Conservation (phyloP, 2,329 filamentous ascomycete species). For the Ophiostoma fasciatum region DNA sequence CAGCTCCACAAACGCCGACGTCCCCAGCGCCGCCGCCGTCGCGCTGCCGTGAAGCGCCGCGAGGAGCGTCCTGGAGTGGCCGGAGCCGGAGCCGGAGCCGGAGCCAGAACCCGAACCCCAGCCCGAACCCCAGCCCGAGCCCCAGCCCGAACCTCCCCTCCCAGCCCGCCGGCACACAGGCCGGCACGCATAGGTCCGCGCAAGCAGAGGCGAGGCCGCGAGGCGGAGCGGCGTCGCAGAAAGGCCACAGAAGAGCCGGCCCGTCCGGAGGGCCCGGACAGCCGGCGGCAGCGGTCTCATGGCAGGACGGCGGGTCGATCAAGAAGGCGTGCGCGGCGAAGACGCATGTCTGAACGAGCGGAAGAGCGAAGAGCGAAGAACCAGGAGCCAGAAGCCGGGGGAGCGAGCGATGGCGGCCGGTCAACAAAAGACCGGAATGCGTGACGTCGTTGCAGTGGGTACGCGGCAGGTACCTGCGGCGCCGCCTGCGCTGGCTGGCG, state of each 20-base stretch:
- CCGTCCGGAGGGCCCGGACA: background rate
- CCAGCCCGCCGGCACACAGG: no score
- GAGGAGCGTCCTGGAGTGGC: slow-evolving; percentile 19
- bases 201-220: no score
- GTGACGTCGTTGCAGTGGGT: no score
- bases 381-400: background rate
- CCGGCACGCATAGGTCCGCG: no score
- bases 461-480: no score
- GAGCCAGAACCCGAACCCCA: no score
- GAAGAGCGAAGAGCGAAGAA: background rate
- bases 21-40: slow-evolving; percentile 29
- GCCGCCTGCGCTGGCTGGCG: no score
- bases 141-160: no score
- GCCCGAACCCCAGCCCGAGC: no score
- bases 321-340: no score
- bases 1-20: slow-evolving; percentile 41
- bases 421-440: slow-evolving; percentile 1
- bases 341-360: background rate
- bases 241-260: background rate
- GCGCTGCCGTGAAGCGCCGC: slow-evolving; percentile 22
- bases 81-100: no score
- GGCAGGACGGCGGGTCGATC: background rate
- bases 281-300: slow-evolving; percentile 3
- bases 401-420: no score
- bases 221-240: background rate